Conservation (phyloP, 2,329 filamentous ascomycete species). For the Paramyrothecium roridum region DNA sequence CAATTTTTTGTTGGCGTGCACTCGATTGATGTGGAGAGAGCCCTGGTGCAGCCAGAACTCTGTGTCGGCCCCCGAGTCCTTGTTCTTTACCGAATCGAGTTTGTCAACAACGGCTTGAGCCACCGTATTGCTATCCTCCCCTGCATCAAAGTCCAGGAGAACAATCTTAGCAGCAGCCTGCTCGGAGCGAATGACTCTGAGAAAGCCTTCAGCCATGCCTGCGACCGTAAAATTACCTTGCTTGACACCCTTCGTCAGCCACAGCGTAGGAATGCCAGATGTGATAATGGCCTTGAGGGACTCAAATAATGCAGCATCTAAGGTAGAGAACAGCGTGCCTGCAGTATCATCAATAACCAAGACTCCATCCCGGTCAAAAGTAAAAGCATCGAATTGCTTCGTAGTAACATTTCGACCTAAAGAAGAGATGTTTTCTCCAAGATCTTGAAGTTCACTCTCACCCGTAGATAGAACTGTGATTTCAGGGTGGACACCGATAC, state of each 20-base stretch:
- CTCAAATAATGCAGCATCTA: not conserved
- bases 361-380: not conserved
- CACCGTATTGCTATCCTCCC: not conserved
- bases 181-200: not conserved
- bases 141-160: not conserved
- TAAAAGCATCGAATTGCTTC: not conserved
- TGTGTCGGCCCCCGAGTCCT: not conserved
- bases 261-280: not conserved
- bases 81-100: not conserved
- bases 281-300: not conserved
- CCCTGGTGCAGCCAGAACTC: not conserved
- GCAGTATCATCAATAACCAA: not conserved
- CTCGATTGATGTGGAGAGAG: not conserved
- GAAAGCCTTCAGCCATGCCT: not conserved
- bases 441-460: not conserved
- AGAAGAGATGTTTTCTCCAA: not conserved
- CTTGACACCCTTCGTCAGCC: not conserved
- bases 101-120: not conserved
- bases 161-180: not conserved
- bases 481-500: not conserved
- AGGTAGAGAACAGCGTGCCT: not conserved
- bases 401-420: not conserved
- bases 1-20: not conserved
- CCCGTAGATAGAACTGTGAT: not conserved
- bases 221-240: not conserved